Conservation (phyloP, 2,329 filamentous ascomycete species). For the Diaporthe vaccinii region DNA sequence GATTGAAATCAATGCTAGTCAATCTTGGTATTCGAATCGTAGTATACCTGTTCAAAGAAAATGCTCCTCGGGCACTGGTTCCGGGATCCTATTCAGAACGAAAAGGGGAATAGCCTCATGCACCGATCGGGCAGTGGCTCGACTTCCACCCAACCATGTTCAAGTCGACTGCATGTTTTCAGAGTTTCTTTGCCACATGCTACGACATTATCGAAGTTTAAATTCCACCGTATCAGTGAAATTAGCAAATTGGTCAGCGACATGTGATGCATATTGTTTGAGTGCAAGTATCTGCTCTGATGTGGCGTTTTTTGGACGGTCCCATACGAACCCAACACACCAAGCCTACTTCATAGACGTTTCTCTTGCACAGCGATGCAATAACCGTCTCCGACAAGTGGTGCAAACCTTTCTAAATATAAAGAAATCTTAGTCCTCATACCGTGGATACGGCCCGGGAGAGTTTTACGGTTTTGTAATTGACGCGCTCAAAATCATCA, state of each 20-base stretch:
- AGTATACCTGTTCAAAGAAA: background rate
- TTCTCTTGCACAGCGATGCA: no score
- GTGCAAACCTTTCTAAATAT: no score
- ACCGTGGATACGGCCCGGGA: no score
- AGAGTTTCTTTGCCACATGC: background rate
- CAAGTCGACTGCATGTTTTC: background rate
- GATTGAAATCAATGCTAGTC: background rate
- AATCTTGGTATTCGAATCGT: background rate
- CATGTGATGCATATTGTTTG: background rate
- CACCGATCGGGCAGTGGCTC: background rate
- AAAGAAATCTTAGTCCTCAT: no score
- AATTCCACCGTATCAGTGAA: background rate
- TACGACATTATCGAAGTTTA: background rate
- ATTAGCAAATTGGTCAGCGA: background rate
- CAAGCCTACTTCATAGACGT: no score
- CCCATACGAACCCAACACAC: no score
- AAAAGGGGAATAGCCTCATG: conserved; percentile 38
- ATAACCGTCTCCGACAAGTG: no score
- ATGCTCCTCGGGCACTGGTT: background rate
- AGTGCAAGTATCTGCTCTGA: background rate
- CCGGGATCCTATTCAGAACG: conserved; percentile 37
- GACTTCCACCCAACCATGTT: background rate
- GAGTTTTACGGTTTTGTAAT: no score
- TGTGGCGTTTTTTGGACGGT: background rate
- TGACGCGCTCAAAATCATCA: no score